Evolutionary conservation across 78 protist genomes (phyloP), one percentile per base, ranked within the genome.

Genomic region (Cavenderia fasciculata): DNA sequence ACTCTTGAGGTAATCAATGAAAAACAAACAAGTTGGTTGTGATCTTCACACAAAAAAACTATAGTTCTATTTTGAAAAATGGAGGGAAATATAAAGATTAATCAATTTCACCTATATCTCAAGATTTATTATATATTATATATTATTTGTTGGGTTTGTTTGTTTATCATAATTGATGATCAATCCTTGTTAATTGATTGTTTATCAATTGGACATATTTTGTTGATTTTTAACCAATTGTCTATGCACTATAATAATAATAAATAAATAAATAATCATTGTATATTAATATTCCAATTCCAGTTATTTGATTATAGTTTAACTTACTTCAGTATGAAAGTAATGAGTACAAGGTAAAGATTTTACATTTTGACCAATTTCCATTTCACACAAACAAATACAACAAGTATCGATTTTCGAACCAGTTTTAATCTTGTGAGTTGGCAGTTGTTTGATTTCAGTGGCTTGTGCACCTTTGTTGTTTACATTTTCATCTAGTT

Each of bases 401-500:
- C 72, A 63, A 21, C 72, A 63, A 4, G 10, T 63, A n/a, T 63
- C 72, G 2, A 63, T 2, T 34, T 63, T 63, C 4, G 36, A 16
- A 2, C 38, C 38, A n/a, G 3, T 18, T 10, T 63, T 34, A 19
- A 63, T 63, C 31, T 65, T 77, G 27, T 47, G 56, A 27, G 49
- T 56, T n/a, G 90, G 90, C 29, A 82, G n/a, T n/a, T 31, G 52
- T 41, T 56, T 59, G 4, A 82, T 68, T 10, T 41, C 38, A 2
- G 5, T 14, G 1, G 18, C 11, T 2, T 25, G 19, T 11, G 90
- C 90, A 56, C 90, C 90, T 10, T 82, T 82, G 25, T 82, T 82
- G 44, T 82, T 82, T 25, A 68, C 51, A 68, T 56, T 68, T 52
- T 82, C 90, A 29, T 82, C 90, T 10, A 82, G 56, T 68, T 36